Percentiles rank a stretch among this genome's conserved stretches.
Conservation (phyloP, 768 basidiomycete species). For the Brasilioporus rufonigricans region DNA sequence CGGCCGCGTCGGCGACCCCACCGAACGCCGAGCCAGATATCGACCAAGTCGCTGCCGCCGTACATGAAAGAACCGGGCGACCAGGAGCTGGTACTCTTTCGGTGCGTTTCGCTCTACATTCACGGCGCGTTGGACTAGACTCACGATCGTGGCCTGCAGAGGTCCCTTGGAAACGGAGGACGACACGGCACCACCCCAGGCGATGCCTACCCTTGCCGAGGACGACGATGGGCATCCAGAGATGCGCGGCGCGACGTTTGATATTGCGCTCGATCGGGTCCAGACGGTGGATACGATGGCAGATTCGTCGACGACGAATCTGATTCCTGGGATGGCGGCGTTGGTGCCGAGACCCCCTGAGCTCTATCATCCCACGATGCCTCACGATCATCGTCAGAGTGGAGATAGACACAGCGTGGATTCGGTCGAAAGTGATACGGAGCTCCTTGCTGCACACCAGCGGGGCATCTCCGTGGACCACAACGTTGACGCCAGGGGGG, state of each 20-base stretch:
- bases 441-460: conserved; percentile 18
- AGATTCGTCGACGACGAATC: conserved; percentile 21
- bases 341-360: conserved; percentile 16
- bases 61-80: conserved; percentile 88
- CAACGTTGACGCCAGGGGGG: conserved; percentile 48
- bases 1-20: conserved; percentile 34
- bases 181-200: conserved; percentile 4
- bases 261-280: conserved; percentile 20
- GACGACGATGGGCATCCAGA: conserved; percentile 24
- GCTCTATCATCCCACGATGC: not conserved
- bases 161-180: conserved; percentile 29
- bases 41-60: conserved; percentile 70
- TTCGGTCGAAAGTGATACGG: conserved; percentile 23
- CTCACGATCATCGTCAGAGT: conserved; percentile 9
- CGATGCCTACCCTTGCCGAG: conserved; percentile 20
- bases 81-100: conserved; percentile 68
- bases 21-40: conserved; percentile 78
- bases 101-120: conserved; percentile 31
- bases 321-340: conserved; percentile 11
- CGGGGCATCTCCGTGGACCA: conserved; percentile 6
- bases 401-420: conserved; percentile 18
- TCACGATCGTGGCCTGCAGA: conserved; percentile 10
- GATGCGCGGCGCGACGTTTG: conserved; percentile 9
- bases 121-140: not conserved
- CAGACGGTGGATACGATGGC: conserved; percentile 26